Evolutionary conservation across 345 rosid genomes (phyloP).

Genomic region (Aquilaria malaccensis): DNA sequence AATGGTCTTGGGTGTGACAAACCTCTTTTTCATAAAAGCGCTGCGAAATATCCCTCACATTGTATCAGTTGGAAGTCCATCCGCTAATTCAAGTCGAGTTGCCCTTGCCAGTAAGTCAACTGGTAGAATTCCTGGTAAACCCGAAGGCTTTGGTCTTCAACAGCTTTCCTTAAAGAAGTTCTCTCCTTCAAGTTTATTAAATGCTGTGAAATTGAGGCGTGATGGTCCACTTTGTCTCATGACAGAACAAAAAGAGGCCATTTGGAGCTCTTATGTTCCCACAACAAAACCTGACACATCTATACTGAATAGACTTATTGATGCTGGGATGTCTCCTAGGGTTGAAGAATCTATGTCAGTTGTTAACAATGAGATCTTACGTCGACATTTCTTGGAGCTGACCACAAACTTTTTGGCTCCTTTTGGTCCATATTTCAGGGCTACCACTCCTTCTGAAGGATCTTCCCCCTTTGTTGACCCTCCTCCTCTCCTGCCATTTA

Average conservation of each 20-base stretch:
- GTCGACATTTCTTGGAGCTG: slow-evolving; percentile 95
- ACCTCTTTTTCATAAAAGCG: slow-evolving; percentile 88
- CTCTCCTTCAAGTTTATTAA: slow-evolving; percentile 78
- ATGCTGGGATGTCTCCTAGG: slow-evolving; percentile 92
- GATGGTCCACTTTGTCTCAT: slow-evolving; percentile 97
- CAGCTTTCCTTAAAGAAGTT: slow-evolving; percentile 78
- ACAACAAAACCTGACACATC: slow-evolving; percentile 95
- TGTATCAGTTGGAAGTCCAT: slow-evolving; percentile 85
- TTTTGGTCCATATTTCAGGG: slow-evolving; percentile 85
- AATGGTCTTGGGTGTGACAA: slow-evolving; percentile 92
- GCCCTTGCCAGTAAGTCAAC: slow-evolving; percentile 53
- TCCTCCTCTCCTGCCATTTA: slow-evolving; percentile 66
- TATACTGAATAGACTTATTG: slow-evolving; percentile 85
- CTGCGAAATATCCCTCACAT: slow-evolving; percentile 79
- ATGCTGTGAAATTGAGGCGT: slow-evolving; percentile 76
- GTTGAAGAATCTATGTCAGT: slow-evolving; percentile 99
- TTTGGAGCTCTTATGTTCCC: slow-evolving; percentile 81
- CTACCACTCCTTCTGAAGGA: slow-evolving; percentile 78
- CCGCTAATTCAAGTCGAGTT: slow-evolving; percentile 51
- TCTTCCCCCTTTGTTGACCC: slow-evolving; percentile 86
- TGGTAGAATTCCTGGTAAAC: slow-evolving; percentile 60
- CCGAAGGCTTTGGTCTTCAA: slow-evolving; percentile 71
- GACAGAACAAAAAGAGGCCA: slow-evolving; percentile 98
- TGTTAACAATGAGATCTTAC: slow-evolving; percentile 90
- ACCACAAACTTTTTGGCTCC: slow-evolving; percentile 96